These are phyloP conservation scores for Wallacemonas sp. DNA, from an alignment of 208 protist genomes.

Conservation along the genomic window DNA sequence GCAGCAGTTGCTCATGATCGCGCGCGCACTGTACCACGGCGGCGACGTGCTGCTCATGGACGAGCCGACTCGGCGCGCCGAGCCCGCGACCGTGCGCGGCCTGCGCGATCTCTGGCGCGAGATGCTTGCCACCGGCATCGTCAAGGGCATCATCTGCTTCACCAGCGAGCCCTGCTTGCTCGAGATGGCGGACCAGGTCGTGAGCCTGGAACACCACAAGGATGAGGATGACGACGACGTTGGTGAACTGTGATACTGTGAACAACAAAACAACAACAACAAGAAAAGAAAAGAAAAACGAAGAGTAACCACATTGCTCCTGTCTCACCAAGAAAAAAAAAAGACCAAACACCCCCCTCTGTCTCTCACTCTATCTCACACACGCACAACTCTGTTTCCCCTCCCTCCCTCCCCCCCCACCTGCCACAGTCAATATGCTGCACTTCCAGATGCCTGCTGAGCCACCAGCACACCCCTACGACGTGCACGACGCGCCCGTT, in stretches of 20 bases:
- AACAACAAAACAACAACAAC: constrained; percentile 17
- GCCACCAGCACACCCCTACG: not conserved
- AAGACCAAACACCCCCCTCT: too few relatives aligned
- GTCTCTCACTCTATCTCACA: too few relatives aligned
- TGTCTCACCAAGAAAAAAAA: too few relatives aligned
- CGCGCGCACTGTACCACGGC: constrained; percentile 62
- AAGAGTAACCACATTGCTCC: too few relatives aligned
- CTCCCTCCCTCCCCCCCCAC: not conserved
- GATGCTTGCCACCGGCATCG: constrained; percentile 29
- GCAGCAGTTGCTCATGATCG: constrained; percentile 67
- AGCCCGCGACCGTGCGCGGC: constrained; percentile 28
- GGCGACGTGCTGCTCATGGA: constrained; percentile 69
- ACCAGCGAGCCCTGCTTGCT: constrained; percentile 32
- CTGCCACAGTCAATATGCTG: not conserved
- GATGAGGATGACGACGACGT: not conserved
- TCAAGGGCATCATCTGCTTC: constrained; percentile 37
- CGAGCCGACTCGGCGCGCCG: constrained; percentile 58
- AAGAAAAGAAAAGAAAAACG: not conserved
- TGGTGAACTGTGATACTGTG: not conserved
- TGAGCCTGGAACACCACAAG: constrained; percentile 6
- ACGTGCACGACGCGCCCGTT: not conserved
- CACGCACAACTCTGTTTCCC: not conserved
- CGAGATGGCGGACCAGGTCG: constrained; percentile 35
- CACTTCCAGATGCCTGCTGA: not conserved
- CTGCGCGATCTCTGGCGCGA: constrained; percentile 32